phyloP scores from a whole-genome alignment of 768 basidiomycete species.

The Kwoniella sp. region DNA sequence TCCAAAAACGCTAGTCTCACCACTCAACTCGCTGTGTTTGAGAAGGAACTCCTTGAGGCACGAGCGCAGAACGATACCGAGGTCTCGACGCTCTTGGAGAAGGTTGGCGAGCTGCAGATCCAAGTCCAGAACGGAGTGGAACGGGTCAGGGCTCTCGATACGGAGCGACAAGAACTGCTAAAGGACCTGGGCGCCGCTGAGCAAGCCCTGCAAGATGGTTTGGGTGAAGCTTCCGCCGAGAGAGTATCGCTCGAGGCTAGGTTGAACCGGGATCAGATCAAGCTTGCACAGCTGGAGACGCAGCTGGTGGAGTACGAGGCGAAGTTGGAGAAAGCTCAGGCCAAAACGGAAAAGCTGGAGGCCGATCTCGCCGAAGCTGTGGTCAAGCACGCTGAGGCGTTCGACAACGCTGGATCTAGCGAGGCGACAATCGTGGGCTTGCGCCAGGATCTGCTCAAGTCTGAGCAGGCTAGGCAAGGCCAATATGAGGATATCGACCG shows the following conservation, averaged over 20 bases:
- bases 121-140: not conserved
- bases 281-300: not conserved
- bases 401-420: too few relatives aligned
- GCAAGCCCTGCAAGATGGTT: conserved; percentile 10
- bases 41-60: not conserved
- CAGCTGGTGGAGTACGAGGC: not conserved
- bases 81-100: not conserved
- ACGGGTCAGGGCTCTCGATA: not conserved
- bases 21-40: not conserved
- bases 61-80: conserved; percentile 1
- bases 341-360: not conserved
- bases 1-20: conserved; percentile 2
- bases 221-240: not conserved
- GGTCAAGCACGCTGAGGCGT: not conserved
- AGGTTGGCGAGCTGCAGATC: not conserved
- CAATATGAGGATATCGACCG: too few relatives aligned
- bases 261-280: conserved; percentile 1
- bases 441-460: too few relatives aligned
- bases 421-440: too few relatives aligned
- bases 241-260: not conserved
- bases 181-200: conserved; percentile 12
- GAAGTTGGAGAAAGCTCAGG: too few relatives aligned
- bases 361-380: too few relatives aligned
- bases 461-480: too few relatives aligned
- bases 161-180: conserved; percentile 6